Base-by-base conservation (phyloP, 1,284 basidiomycete species). In the Marasmius sp. region DNA sequence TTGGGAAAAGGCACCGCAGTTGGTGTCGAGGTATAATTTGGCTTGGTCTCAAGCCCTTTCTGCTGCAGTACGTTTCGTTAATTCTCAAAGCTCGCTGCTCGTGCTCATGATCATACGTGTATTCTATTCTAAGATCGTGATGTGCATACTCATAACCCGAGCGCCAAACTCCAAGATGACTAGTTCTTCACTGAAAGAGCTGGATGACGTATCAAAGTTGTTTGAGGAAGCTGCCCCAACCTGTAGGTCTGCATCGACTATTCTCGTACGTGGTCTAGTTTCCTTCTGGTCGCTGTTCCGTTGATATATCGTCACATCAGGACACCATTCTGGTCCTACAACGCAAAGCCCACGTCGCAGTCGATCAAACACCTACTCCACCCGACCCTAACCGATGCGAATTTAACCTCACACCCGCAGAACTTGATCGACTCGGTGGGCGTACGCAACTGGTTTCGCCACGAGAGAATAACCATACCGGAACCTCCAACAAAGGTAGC, bases 351-450 rank as follows among this genome's bases (percentile, higher is more conserved):
- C 81, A 82, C 60, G 82, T 83, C 33, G 79, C 76, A 1, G 66
- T 81, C 20, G 76, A 81, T 59, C 74, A 73, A 33, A 69, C 74
- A 18, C 73, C 71, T 50, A 65, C 66, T 39, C 70, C 57, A 39
- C 57, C 58, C 33, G 48, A 50, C 18, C 36, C 45, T 22, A 43
- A 33, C 2, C 52, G 39, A 34, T 6, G 41, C 11, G 14, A 18
- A 5, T 20, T 43, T 2, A 45, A 53, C 34, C 61, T 79, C 71
- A 70, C 72, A 16, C 71, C 76, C 41, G 73, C 73, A 1, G 88
- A 89, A 62, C 81, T 91, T 22, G 85, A 89, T 64, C 79, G 86
- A 27, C 75, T 89, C 37, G 82, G 83, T 27, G 89, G 88, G 6
- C 83, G 81, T 69, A 90, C 88, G 1, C 77, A 80, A 57, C 67